phyloP scores from a whole-genome alignment of 192 early-diverging fungal species.

The Radiomyces spectabilis region DNA sequence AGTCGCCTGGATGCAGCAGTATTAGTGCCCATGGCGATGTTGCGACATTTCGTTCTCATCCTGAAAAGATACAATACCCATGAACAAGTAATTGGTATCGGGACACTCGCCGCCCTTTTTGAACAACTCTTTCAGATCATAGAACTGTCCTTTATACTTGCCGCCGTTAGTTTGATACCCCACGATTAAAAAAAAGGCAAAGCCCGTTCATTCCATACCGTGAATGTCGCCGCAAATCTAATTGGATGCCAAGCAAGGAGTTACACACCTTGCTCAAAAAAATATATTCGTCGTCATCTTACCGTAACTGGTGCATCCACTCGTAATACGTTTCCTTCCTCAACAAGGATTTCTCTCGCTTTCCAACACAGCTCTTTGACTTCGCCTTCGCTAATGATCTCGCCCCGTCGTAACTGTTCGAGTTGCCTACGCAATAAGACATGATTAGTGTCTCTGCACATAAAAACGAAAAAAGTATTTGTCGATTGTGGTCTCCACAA shows the following conservation, averaged over 20 bases:
- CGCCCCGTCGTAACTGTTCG: conserved; percentile 80
- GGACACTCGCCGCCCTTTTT: conserved; percentile 90
- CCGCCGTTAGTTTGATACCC: neutral
- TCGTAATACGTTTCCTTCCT: conserved; percentile 94
- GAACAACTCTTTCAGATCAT: conserved; percentile 93
- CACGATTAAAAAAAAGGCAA: neutral
- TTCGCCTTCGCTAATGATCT: conserved; percentile 87
- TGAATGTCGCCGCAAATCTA: conserved; percentile 94
- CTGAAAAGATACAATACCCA: conserved; percentile 50
- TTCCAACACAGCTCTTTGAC: conserved; percentile 92
- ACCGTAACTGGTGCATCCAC: conserved; percentile 95
- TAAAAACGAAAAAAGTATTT: neutral
- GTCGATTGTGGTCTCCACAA: too few species aligned
- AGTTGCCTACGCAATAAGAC: conserved; percentile 56
- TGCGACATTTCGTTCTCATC: neutral
- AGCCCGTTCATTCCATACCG: conserved; percentile 34
- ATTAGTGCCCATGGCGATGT: too few species aligned
- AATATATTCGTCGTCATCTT: conserved; percentile 6
- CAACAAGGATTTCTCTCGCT: conserved; percentile 91
- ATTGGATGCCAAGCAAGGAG: neutral
- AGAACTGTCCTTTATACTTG: conserved; percentile 76
- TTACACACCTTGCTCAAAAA: neutral
- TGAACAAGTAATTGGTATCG: conserved; percentile 96
- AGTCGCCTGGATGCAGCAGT: conserved; percentile 77
- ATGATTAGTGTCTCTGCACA: neutral